Evolutionary conservation across 129 eudicot genomes (phyloP), one percentile per base, ranked within the genome.

Genomic region (Sambucus nigra): DNA sequence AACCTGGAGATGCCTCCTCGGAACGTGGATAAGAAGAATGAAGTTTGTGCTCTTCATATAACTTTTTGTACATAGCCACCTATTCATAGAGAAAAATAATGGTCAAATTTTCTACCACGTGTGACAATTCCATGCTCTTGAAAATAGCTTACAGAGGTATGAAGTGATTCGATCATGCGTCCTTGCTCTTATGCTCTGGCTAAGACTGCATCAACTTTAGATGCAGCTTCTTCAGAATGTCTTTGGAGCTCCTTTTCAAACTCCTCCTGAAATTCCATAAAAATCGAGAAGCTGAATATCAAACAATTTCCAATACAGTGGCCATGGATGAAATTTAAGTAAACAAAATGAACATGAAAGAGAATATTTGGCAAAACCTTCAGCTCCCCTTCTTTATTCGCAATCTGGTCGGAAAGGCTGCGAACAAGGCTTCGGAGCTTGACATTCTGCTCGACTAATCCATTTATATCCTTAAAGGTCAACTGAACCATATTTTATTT

Each of bases 381-480:
- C 26, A 81, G 44, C 62, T 82, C 94, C n/a, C 26, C 60, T 66
- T 82, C 95, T 71, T 60, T 79, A 44, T 51, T 78, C 38, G 69
- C 95, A 41, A 85, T 56, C 72, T 91, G 82, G 58, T 85, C 86
- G n/a, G 95, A 73, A 55, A 91, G 76, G 64, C 76, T 70, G 15
- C 83, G 94, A 46, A 82, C 94, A 20, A 91, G 69, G 59, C 94
- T 73, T 3, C 95, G 85, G 44, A 91, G 79, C 76, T 91, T 88
- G 40, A 81, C 93, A 67, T 85, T 91, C 74, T 91, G 98, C 69
- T 85, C 98, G 57, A 91, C 98, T 20, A 91, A 73, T 20, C 94
- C 95, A 57, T 82, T 85, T 54, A 91, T 91, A 63, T 91, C 98
- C 50, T 72, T 85, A 22, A 81, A 88, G 55, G 81, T 83, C 66